Base-by-base conservation (phyloP, 2,329 filamentous ascomycete genomes). In the Ceratocystis variospora region DNA sequence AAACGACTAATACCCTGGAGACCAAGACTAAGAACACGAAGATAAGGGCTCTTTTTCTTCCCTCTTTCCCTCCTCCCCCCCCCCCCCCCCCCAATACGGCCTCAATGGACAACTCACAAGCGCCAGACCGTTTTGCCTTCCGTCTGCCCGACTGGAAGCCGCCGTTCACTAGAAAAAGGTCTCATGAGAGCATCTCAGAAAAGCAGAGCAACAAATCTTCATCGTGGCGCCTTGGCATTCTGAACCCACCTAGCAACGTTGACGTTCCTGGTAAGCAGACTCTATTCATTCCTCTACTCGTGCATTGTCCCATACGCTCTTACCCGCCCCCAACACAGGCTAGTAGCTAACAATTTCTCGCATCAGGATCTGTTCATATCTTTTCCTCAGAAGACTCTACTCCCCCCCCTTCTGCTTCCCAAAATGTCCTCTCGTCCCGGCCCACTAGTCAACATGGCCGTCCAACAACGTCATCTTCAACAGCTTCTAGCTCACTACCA, bases 191-290 rank as follows among this genome's bases (percentile, higher is more conserved):
- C 22, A 31, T 19, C n/a, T 28, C 61, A 25, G 44, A 44, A 22
- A 62, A 62, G 25, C 7, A 31, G 33, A 28, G 31, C 10, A 17
- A 31, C 17, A 28, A 19, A 8, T 46, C 25, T 15, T 33, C 22
- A 19, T 50, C 12, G 7, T 85, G 82, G 83, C 81, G 78, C 62
- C 78, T 96, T 77, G 91, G 92, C n/a, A 89, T 96, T 31, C 75
- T 96, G 69, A 92, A 90, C 72, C 90, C 94, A 71, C 83, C 78
- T 61, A 75, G 87, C 67, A 96, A 91, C 0, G 88, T 94, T 69
- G 89, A 96, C 76, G 91, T 96, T 12, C 92, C 92, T 70, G 90
- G 89, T 91, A 77, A 69, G 81, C 8, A 28, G n/a, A 6, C 2
- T 25, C 22, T 25, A 25, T 25, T 25, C 22, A 25, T 25, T 25